Conservation (phyloP, 805 yeast genomes). For the Wickerhamiella siamensis region DNA sequence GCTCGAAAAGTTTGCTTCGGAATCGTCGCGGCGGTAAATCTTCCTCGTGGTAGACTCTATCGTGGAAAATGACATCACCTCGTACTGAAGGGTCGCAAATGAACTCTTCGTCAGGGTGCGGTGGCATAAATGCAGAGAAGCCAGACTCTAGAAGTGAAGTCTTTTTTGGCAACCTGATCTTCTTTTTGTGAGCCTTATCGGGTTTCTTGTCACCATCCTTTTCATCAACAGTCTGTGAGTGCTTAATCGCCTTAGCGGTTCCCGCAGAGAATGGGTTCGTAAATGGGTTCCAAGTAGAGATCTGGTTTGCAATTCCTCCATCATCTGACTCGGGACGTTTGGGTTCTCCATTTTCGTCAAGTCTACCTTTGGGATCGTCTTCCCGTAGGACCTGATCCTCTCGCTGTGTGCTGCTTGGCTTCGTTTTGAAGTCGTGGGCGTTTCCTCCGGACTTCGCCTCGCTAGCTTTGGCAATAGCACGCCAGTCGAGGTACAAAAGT, state of each 20-base stretch:
- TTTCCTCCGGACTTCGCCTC: conserved; percentile 20
- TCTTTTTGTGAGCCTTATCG: conserved; percentile 6
- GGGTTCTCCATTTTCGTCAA: conserved; percentile 1
- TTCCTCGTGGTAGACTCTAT: conserved; percentile 49
- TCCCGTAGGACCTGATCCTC: conserved; percentile 1
- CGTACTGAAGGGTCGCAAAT: conserved; percentile 54
- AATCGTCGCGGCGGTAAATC: conserved; percentile 48
- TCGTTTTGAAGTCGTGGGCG: conserved; percentile 5
- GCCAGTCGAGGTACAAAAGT: conserved; percentile 71
- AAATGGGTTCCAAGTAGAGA: conserved; percentile 1
- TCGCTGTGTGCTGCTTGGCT: not conserved
- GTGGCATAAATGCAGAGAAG: conserved; percentile 61
- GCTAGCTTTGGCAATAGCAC: conserved; percentile 44
- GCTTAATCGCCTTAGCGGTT: conserved; percentile 28
- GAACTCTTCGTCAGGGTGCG: conserved; percentile 56
- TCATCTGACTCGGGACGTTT: conserved; percentile 26
- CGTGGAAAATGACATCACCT: conserved; percentile 63
- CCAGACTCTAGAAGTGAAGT: conserved; percentile 72
- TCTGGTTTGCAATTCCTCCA: not conserved
- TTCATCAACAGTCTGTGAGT: conserved; percentile 11
- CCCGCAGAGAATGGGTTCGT: conserved; percentile 10
- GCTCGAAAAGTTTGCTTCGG: conserved; percentile 7
- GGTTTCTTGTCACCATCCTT: conserved; percentile 13
- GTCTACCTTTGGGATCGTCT: not conserved
- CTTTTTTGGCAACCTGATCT: conserved; percentile 24